Evolutionary conservation across 2,329 filamentous ascomycete genomes (phyloP).

Genomic region (Cladophialophora yegresii): DNA sequence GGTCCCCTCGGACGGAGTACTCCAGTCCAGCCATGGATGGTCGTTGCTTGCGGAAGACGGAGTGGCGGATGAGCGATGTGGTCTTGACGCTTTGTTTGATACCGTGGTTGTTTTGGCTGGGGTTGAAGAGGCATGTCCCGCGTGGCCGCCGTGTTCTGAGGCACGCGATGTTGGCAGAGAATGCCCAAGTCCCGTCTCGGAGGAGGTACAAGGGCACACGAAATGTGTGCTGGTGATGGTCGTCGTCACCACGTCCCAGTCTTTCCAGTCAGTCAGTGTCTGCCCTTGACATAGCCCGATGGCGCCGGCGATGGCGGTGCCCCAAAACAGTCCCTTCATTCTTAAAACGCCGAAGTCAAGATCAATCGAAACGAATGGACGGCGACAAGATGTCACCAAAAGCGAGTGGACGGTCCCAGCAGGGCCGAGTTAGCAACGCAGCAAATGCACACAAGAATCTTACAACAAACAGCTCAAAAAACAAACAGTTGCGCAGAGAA

Average conservation of each 20-base stretch:
- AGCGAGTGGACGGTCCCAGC: constrained; percentile 5
- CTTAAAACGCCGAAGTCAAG: neutral
- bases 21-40: neutral
- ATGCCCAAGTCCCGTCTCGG: neutral
- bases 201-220: constrained; percentile 10
- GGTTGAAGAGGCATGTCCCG: neutral
- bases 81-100: neutral
- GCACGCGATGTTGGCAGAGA: neutral
- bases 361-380: constrained; percentile 3
- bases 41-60: neutral
- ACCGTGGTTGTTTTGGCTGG: neutral
- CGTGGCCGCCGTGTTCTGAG: neutral
- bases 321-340: neutral
- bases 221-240: constrained; percentile 6
- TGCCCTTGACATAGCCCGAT: neutral
- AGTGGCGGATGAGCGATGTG: neutral
- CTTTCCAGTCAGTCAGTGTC: neutral
- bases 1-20: neutral
- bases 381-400: constrained; percentile 8
- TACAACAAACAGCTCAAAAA: neutral
- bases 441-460: neutral
- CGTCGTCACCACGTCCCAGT: constrained; percentile 7
- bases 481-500: neutral
- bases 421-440: neutral
- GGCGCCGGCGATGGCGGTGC: neutral